Conservation (phyloP, 495 filamentous ascomycete species). For the Alectoria sarmentosa region DNA sequence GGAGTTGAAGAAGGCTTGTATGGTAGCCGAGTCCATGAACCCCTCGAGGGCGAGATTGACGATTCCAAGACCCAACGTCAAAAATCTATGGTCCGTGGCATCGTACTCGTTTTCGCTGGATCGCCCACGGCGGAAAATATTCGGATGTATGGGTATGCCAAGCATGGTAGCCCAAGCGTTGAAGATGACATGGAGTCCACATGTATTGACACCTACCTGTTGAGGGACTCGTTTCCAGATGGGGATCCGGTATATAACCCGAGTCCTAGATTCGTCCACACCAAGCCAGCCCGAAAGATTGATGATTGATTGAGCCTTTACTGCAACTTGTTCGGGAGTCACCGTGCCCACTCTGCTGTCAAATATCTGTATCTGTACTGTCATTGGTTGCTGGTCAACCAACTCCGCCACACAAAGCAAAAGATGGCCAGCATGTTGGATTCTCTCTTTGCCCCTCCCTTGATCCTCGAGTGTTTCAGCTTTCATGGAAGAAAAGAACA, state of each 20-base stretch:
- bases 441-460: neutral
- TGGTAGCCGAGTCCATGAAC: slow-evolving; percentile 17
- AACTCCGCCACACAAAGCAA: neutral
- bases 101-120: neutral
- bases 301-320: neutral
- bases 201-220: neutral
- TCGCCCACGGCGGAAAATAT: neutral
- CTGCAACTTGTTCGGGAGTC: neutral
- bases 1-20: slow-evolving; percentile 17
- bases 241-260: neutral
- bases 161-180: neutral
- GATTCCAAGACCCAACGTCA: slow-evolving; percentile 1
- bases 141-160: neutral
- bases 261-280: neutral
- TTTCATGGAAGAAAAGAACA: neutral
- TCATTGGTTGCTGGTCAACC: neutral
- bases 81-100: neutral
- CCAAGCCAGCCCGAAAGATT: neutral
- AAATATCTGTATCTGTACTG: neutral
- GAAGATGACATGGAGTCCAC: neutral
- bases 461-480: neutral
- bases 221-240: neutral
- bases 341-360: neutral
- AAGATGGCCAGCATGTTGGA: neutral
- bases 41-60: slow-evolving; percentile 18